Evolutionary conservation across 1,284 basidiomycete genomes (phyloP), one percentile per base, ranked within the genome.

Genomic region (Peniophora sp.): DNA sequence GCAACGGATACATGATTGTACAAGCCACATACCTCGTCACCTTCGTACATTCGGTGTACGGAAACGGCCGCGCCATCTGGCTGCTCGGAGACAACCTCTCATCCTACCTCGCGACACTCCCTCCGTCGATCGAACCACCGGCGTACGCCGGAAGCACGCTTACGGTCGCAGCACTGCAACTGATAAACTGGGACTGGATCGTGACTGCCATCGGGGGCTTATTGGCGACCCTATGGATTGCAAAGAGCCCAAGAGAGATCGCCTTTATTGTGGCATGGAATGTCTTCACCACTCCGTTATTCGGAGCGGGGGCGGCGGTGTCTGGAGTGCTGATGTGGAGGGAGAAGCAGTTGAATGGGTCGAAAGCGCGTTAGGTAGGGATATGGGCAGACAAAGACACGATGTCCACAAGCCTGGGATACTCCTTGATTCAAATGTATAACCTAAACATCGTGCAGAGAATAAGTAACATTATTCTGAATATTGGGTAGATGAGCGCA

Each of bases 261-360:
- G 50, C 53, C 22, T 17, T 35, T 16, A 41, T 59, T 25, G 16
- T 43, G n/a, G 24, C 61, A 17, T 77, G 74, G 75, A 62, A 70
- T 50, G 52, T 59, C 1, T 20, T 67, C 2, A 63, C 65, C 2
- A 64, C 63, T 11, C 54, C 68, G 2, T 19, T 65, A 1, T 43
- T 76, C 45, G 76, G 75, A 1, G 71, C 73, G 2, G 72, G 72
- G 2, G 73, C 75, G 44, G 68, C 72, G 9, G 58, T 75, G 17
- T 62, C 64, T 16, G 72, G 66, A 0, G 62, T 70, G 2, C 60
- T 69, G 14, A 56, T 74, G 45, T 77, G 75, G 73, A 63, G 70
- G 50, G 74, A 77, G 39, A 34, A 45, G 50, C 55, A 51, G 35
- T 52, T 69, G 14, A 62, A 69, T 14, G 47, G 52, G 6, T 32